Conservation (phyloP, 352 stramenopile species). For the Thraustotheca clavata region DNA sequence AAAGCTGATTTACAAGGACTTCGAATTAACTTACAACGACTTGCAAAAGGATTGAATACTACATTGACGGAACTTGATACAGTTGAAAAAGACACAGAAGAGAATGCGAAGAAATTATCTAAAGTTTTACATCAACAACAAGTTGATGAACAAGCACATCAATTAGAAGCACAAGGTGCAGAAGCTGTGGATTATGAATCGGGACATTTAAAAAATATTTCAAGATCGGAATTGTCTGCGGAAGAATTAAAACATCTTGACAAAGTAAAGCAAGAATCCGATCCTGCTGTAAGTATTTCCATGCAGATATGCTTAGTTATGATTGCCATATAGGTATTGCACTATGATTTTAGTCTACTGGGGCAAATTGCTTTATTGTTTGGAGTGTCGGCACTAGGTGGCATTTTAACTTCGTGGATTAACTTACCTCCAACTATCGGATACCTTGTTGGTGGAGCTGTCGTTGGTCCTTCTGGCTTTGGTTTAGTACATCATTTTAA, state of each 20-base stretch:
- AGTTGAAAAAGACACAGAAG: constrained; percentile 70
- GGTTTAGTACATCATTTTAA: constrained; percentile 81
- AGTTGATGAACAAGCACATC: constrained; percentile 66
- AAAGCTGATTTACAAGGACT: background rate
- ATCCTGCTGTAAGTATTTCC: constrained; percentile 35
- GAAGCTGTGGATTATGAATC: constrained; percentile 81
- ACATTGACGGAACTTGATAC: constrained; percentile 70
- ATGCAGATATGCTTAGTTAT: background rate
- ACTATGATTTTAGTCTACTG: constrained; percentile 83
- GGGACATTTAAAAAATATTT: constrained; percentile 63
- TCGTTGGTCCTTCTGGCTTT: constrained; percentile 85
- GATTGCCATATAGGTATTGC: constrained; percentile 40
- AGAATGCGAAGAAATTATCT: constrained; percentile 71
- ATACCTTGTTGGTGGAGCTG: constrained; percentile 84
- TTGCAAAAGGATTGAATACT: constrained; percentile 57
- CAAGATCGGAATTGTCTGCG: constrained; percentile 34
- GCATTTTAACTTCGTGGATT: constrained; percentile 82
- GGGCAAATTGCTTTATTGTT: constrained; percentile 75
- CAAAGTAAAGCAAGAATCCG: constrained; percentile 66
- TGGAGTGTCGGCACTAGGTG: constrained; percentile 77
- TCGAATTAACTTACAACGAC: constrained; percentile 45
- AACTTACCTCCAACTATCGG: constrained; percentile 85
- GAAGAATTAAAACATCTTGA: constrained; percentile 67
- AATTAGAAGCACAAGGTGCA: constrained; percentile 70
- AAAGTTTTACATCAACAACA: constrained; percentile 68